Evolutionary conservation across 2,329 filamentous ascomycete genomes (phyloP), one percentile per base, ranked within the genome.

Genomic region (Colletotrichum scovillei): DNA sequence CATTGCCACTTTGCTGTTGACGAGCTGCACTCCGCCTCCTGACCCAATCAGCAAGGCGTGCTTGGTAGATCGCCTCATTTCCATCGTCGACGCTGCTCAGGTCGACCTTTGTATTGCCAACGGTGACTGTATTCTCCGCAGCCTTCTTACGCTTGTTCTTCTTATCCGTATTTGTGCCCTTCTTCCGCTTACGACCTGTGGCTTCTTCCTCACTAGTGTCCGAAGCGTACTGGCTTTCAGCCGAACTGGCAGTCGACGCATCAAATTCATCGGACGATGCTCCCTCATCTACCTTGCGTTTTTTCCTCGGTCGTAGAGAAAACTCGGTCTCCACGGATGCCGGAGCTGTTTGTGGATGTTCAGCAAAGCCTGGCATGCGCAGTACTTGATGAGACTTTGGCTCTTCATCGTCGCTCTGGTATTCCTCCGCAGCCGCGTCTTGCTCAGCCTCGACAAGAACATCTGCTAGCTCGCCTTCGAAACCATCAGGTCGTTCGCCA

Each of bases 391-490:
- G 94, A 9, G 93, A 95, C 49, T 88, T 87, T 12, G 87, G 87
- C 8, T 87, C 88, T 53, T 86, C 82, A 28, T 83, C 78, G 9
- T 86, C 83, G 49, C 68, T 87, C 81, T 46, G 83, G 22, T 70
- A 65, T n/a, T 88, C 77, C 49, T 89, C 86, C 62, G 87, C 84
- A 14, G 86, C 84, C 28, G 91, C 84, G 88, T 93, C 93, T 70
- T 95, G 92, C 79, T 98, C 95, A 0, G 94, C 95, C 80, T 97
- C 94, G 16, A 95, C 85, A 72, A 98, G 89, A 2, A 92, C 93
- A 78, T 95, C 92, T 12, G 93, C 92, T 19, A 98, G 86, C 73
- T 92, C 92, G 2, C 92, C 92, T 57, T 92, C 88, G 3, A 91
- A 87, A 3, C 89, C 90, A 32, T 90, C 86, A 4, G 87, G 87